Percentiles rank a stretch among this genome's conserved stretches.
phyloP scores from a whole-genome alignment of 768 basidiomycete genomes.

The Naganishia vishniacii region DNA sequence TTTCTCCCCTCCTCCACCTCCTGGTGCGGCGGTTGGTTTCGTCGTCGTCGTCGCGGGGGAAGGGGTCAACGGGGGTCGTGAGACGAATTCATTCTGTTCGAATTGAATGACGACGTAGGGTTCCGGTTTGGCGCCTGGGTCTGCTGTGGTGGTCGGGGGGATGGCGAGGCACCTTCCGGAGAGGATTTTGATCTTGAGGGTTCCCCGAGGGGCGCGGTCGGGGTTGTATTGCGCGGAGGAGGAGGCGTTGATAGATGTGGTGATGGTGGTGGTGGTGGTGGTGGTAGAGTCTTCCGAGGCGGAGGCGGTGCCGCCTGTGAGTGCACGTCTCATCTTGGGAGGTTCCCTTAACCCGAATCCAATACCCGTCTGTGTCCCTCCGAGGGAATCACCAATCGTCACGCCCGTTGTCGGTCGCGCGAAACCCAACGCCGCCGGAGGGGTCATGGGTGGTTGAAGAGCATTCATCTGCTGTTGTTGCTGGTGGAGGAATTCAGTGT shows the following conservation, averaged over 20 bases:
- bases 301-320: slow-evolving; percentile 24
- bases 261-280: too few relatives aligned
- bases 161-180: slow-evolving; percentile 78
- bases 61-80: slow-evolving; percentile 51
- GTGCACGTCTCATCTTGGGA: slow-evolving; percentile 47
- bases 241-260: too few relatives aligned
- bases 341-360: slow-evolving; percentile 48
- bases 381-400: slow-evolving; percentile 23
- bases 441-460: slow-evolving; percentile 29
- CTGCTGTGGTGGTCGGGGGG: slow-evolving; percentile 56
- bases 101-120: slow-evolving; percentile 92
- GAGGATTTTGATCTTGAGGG: slow-evolving; percentile 94
- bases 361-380: slow-evolving; percentile 39
- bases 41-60: neutral
- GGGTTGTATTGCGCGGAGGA: slow-evolving; percentile 19
- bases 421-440: slow-evolving; percentile 37
- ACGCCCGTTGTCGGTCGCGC: slow-evolving; percentile 44
- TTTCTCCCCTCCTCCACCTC: slow-evolving; percentile 1
- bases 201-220: slow-evolving; percentile 50
- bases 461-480: too few relatives aligned
- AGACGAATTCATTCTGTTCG: slow-evolving; percentile 97
- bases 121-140: slow-evolving; percentile 32
- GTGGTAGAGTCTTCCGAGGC: too few relatives aligned
- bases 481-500: too few relatives aligned
- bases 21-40: neutral